A percentile compares a stretch with the other conserved stretches of the same genome.
Evolutionary conservation across 78 protist genomes (phyloP).

Genomic region (Chrysochromulina tobinii): DNA sequence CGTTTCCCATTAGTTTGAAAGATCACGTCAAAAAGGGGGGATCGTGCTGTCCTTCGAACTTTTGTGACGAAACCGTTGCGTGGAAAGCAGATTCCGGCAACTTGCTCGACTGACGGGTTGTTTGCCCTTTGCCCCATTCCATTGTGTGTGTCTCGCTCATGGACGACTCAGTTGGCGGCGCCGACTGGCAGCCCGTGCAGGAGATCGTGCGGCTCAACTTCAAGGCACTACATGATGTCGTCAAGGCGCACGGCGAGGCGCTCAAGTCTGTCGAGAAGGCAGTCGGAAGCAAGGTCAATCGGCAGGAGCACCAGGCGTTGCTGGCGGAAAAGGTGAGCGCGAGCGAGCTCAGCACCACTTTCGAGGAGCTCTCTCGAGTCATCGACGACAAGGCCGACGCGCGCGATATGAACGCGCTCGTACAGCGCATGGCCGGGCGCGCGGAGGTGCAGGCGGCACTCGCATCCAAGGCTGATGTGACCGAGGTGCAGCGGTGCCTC

Average conservation of each 20-base stretch:
- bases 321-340: neutral
- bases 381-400: neutral
- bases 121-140: too few relatives aligned
- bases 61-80: too few relatives aligned
- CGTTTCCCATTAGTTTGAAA: too few relatives aligned
- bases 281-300: neutral
- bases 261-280: neutral
- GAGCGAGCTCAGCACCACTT: neutral
- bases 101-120: too few relatives aligned
- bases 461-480: neutral
- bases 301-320: neutral
- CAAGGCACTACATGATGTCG: conserved; percentile 11
- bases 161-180: neutral
- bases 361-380: neutral
- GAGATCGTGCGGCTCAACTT: neutral
- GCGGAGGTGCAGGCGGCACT: neutral
- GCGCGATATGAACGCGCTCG: neutral
- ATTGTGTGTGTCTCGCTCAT: too few relatives aligned
- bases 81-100: too few relatives aligned
- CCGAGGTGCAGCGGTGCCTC: neutral
- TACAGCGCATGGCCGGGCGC: neutral
- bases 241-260: neutral
- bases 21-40: too few relatives aligned
- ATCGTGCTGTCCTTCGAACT: too few relatives aligned
- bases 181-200: neutral